phyloP scores from a whole-genome alignment of 2,329 filamentous ascomycete genomes.

The Pyrenophora graminea region DNA sequence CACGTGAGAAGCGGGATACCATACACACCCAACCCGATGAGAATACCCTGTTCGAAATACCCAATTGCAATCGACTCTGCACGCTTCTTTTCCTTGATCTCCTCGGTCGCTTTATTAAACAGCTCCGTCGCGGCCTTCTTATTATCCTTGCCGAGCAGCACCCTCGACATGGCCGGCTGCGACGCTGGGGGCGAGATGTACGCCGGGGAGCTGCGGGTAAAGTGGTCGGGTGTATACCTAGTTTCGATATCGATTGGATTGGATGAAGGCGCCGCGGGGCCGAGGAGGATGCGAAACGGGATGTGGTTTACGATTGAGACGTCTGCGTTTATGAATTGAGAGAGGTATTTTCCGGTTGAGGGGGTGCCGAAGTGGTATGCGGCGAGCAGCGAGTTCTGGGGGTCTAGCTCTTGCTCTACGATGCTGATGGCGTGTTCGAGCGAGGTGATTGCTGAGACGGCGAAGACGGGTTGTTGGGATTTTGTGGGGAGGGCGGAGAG shows the following conservation, averaged over 20 bases:
- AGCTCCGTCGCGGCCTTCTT: constrained; percentile 18
- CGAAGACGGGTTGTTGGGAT: constrained; percentile 49
- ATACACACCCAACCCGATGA: constrained; percentile 43
- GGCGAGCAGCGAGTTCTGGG: constrained; percentile 44
- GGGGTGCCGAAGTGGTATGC: constrained; percentile 59
- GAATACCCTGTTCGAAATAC: constrained; percentile 40
- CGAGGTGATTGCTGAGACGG: constrained; percentile 54
- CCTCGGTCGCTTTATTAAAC: constrained; percentile 22
- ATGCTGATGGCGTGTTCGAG: constrained; percentile 61
- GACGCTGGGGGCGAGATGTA: constrained; percentile 17
- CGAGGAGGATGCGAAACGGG: constrained; percentile 57
- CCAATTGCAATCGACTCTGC: constrained; percentile 37
- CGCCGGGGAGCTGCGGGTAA: constrained; percentile 24
- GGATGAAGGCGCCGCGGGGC: constrained; percentile 27
- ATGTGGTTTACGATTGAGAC: constrained; percentile 62
- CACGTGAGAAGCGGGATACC: constrained; percentile 38
- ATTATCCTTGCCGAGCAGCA: constrained; percentile 15
- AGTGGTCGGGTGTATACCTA: constrained; percentile 27
- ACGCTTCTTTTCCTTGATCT: constrained; percentile 42
- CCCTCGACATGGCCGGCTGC: constrained; percentile 24
- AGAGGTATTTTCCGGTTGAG: constrained; percentile 61
- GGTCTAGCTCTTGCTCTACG: constrained; percentile 39
- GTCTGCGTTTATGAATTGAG: constrained; percentile 59
- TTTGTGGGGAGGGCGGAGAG: constrained; percentile 42
- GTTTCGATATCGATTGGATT: constrained; percentile 22